A percentile compares a stretch with the other conserved stretches of the same genome.
Conservation (phyloP, 2,329 filamentous ascomycete species). For the Pseudogymnoascus verrucosus region DNA sequence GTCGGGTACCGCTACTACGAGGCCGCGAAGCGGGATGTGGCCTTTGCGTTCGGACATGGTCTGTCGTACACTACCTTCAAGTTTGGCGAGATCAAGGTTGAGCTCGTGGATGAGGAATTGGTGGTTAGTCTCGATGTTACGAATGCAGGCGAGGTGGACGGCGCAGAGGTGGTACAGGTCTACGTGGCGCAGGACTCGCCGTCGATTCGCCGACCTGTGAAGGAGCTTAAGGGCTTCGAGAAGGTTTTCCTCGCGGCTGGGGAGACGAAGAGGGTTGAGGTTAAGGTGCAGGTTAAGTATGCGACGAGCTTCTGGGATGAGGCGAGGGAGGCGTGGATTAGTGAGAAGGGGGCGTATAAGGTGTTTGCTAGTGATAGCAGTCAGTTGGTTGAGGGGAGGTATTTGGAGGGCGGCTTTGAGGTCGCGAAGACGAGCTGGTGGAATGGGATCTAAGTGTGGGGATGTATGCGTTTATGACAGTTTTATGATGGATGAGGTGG, state of each 20-base stretch:
- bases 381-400: slow-evolving; percentile 6
- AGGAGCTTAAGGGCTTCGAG: slow-evolving; percentile 38
- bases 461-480: background rate
- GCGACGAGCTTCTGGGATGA: slow-evolving; percentile 37
- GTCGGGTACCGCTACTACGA: slow-evolving; percentile 78
- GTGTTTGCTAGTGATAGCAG: slow-evolving; percentile 21
- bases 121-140: slow-evolving; percentile 44
- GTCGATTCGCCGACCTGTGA: slow-evolving; percentile 30
- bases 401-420: background rate
- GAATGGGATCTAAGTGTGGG: slow-evolving; percentile 8
- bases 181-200: slow-evolving; percentile 24
- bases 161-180: slow-evolving; percentile 27
- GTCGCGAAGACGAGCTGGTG: slow-evolving; percentile 11
- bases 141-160: slow-evolving; percentile 20
- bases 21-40: slow-evolving; percentile 52
- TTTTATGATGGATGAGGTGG: background rate
- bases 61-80: slow-evolving; percentile 68
- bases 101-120: slow-evolving; percentile 37
- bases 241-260: slow-evolving; percentile 34
- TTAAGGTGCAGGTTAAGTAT: slow-evolving; percentile 28
- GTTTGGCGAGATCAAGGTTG: slow-evolving; percentile 42
- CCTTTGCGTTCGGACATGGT: slow-evolving; percentile 75
- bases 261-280: slow-evolving; percentile 26
- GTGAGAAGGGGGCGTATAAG: slow-evolving; percentile 31
- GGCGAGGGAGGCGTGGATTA: slow-evolving; percentile 32